Conservation (phyloP, 306 rosid genomes). For the Ormosia emarginata region DNA sequence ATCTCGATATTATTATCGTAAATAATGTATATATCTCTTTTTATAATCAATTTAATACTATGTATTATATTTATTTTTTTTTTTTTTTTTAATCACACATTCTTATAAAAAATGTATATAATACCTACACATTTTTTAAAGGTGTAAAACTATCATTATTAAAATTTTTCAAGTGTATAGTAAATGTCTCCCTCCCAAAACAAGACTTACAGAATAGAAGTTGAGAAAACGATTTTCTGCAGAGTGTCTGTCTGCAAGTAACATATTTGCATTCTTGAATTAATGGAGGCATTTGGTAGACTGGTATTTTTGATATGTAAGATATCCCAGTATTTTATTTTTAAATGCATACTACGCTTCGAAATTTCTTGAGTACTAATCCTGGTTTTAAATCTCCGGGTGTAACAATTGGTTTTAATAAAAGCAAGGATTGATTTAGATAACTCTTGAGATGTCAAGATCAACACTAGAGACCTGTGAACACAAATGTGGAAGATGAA, state of each 20-base stretch:
- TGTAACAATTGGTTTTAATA: background rate
- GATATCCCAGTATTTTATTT: background rate
- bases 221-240: background rate
- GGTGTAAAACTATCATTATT: too few species aligned
- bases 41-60: too few species aligned
- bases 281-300: too few species aligned
- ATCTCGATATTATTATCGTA: too few species aligned
- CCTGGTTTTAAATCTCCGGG: background rate
- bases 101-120: too few species aligned
- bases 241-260: background rate
- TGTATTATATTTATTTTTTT: too few species aligned
- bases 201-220: background rate
- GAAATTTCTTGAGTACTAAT: background rate
- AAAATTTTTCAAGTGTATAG: too few species aligned
- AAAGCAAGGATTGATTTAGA: background rate
- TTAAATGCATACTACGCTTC: background rate
- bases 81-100: too few species aligned
- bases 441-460: constrained; percentile 3
- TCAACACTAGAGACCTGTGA: background rate
- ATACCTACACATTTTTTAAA: too few species aligned
- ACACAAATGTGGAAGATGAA: background rate
- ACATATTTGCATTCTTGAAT: background rate
- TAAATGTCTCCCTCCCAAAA: too few species aligned
- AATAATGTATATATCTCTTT: too few species aligned
- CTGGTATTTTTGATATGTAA: background rate